Base-by-base conservation (phyloP, 768 basidiomycete species). In the Kwoniella shandongensis region DNA sequence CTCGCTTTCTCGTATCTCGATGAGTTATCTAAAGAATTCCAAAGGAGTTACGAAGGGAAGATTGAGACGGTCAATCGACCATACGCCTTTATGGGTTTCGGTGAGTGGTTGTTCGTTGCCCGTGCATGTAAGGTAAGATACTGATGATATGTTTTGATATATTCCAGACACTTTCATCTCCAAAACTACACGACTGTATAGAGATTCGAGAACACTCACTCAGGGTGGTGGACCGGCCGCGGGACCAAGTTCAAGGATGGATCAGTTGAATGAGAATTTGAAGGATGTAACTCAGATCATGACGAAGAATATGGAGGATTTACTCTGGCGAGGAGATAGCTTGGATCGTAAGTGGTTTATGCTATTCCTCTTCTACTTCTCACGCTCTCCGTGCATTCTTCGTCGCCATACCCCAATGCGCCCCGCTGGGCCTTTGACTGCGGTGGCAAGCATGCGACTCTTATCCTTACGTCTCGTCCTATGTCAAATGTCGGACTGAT, bases 151-250 rank as follows among this genome's bases (percentile, higher is more conserved):
- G 27, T 32, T 2, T 13, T 42, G n/a, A 4, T 44, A 15, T 26
- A n/a, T n/a, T n/a, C n/a, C n/a, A 97, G 96, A 99, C 73, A 98
- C 94, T 0, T 99, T 99, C 79, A 99, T 99, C 86, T 89, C 89
- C 40, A 97, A 96, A 78, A 98, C 96, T 1, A 89, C 93, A 3
- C 85, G 94, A 46, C 81, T 98, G 41, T 99, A 99, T 77, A 86
- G 86, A 64, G 96, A 99, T 76, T 91, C 93, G 44, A 84, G 93
- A 64, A 89, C 90, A 45, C 36, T 72, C 18, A 75, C 76, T 3
- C 70, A 73, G 55, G 71, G 73, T 5, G 51, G 54, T 2, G 60
- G 62, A 41, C 35, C 53, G 0, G 22, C 62, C 2, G 88, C 88
- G 20, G 70, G 68, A 38, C 65, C 70, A 18, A 69, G 81, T 54